These are phyloP conservation scores for Rhodotorula glutinis DNA, from an alignment of 1,284 basidiomycete genomes.

Conservation along the genomic window DNA sequence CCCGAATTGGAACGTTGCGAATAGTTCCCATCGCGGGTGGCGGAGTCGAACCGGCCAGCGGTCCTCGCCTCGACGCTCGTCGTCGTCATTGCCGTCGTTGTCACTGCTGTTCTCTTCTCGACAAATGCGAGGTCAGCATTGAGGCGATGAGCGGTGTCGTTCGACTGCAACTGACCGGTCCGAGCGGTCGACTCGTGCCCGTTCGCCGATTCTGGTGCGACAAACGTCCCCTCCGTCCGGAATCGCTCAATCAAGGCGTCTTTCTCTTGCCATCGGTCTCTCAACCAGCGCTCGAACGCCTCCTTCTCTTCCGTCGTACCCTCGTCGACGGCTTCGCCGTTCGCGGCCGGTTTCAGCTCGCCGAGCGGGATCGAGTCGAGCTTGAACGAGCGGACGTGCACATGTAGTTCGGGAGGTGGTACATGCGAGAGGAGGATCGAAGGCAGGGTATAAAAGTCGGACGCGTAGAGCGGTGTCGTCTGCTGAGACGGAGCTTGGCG, in stretches of 20 bases:
- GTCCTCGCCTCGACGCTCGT: not conserved
- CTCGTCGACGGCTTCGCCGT: slow-evolving; percentile 47
- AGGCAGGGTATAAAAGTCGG: slow-evolving; percentile 80
- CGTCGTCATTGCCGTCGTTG: slow-evolving; percentile 7
- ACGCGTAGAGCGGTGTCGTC: slow-evolving; percentile 55
- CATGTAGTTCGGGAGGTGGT: slow-evolving; percentile 78
- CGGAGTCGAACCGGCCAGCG: slow-evolving; percentile 15
- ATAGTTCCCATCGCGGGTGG: not conserved
- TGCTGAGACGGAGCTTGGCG: not conserved
- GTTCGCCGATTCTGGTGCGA: not conserved
- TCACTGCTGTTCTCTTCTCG: not conserved
- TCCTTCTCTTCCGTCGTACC: slow-evolving; percentile 66
- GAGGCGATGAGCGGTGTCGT: no score
- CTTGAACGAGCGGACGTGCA: slow-evolving; percentile 77
- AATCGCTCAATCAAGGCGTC: slow-evolving; percentile 56
- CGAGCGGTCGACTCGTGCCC: no score
- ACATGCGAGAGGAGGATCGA: slow-evolving; percentile 71
- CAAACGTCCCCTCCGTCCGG: slow-evolving; percentile 14
- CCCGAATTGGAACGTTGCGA: slow-evolving; percentile 14
- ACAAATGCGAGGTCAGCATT: not conserved
- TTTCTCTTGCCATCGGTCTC: slow-evolving; percentile 77
- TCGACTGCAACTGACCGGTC: not conserved
- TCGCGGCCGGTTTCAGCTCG: not conserved
- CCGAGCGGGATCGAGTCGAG: slow-evolving; percentile 50
- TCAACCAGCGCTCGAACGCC: slow-evolving; percentile 78